Conservation (phyloP, 805 yeast species). For the Spathaspora passalidarum region DNA sequence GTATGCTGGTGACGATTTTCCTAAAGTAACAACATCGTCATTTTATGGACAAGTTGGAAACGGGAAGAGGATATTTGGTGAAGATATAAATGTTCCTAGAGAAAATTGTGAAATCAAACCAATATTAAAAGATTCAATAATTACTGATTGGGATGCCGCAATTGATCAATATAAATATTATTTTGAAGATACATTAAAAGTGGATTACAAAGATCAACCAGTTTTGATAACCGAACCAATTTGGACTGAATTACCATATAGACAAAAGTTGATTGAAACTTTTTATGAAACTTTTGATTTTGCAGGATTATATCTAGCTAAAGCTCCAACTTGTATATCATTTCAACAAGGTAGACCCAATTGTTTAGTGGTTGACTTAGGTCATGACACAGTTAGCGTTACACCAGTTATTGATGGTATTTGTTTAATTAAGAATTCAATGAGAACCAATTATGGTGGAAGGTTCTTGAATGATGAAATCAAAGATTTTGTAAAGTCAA, state of each 20-base stretch:
- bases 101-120: conserved; percentile 50
- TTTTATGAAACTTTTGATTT: conserved; percentile 66
- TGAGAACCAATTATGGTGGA: conserved; percentile 75
- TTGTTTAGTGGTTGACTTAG: conserved; percentile 82
- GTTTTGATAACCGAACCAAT: conserved; percentile 81
- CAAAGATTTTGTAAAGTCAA: conserved; percentile 33
- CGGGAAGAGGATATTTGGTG: conserved; percentile 32
- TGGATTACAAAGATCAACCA: conserved; percentile 67
- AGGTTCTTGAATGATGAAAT: conserved; percentile 57
- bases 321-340: conserved; percentile 82
- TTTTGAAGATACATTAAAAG: conserved; percentile 47
- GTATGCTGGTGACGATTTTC: conserved; percentile 89
- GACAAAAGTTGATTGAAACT: conserved; percentile 67
- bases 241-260: conserved; percentile 70
- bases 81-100: conserved; percentile 50
- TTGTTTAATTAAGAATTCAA: conserved; percentile 65
- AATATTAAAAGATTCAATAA: conserved; percentile 56
- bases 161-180: conserved; percentile 67
- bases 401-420: conserved; percentile 84
- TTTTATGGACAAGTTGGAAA: background rate
- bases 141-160: conserved; percentile 87
- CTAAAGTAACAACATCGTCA: conserved; percentile 43
- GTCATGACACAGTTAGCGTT: conserved; percentile 73
- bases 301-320: conserved; percentile 79
- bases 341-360: conserved; percentile 88